These are phyloP conservation scores for Phytomonas sp. DNA, from an alignment of 208 protist genomes.

Conservation along the genomic window DNA sequence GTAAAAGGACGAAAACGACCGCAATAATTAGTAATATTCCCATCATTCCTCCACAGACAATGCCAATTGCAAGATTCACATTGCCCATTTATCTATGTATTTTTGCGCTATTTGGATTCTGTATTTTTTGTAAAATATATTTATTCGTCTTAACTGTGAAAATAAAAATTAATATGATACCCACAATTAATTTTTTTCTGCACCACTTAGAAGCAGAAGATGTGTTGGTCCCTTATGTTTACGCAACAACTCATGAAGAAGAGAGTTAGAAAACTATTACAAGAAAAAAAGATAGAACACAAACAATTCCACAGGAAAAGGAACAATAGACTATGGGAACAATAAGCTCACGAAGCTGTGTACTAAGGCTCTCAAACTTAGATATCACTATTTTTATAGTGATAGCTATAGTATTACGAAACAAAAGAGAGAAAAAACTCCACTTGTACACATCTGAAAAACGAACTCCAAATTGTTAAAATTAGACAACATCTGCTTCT, in stretches of 20 bases:
- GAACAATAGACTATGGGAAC: too few species aligned
- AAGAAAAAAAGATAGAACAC: constrained; percentile 6
- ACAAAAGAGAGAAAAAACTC: neutral
- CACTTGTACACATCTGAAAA: neutral
- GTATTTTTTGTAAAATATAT: neutral
- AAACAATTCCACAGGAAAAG: neutral
- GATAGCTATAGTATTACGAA: too few species aligned
- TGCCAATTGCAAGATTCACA: neutral
- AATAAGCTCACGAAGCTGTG: too few species aligned
- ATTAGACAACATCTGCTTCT: neutral
- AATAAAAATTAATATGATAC: neutral
- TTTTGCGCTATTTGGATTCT: neutral
- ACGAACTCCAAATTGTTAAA: neutral
- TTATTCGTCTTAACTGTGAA: neutral
- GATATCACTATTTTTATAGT: too few species aligned
- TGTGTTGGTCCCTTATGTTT: neutral
- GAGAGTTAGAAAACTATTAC: neutral
- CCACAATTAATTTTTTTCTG: neutral
- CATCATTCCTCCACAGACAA: neutral
- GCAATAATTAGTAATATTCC: neutral
- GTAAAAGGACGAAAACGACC: constrained; percentile 3
- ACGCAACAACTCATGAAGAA: neutral
- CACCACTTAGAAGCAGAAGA: neutral
- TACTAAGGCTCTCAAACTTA: too few species aligned
- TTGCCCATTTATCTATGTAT: neutral